These are phyloP conservation scores for Waltiozyma sp. DNA, from an alignment of 1,139 yeast species.

Conservation along the genomic window DNA sequence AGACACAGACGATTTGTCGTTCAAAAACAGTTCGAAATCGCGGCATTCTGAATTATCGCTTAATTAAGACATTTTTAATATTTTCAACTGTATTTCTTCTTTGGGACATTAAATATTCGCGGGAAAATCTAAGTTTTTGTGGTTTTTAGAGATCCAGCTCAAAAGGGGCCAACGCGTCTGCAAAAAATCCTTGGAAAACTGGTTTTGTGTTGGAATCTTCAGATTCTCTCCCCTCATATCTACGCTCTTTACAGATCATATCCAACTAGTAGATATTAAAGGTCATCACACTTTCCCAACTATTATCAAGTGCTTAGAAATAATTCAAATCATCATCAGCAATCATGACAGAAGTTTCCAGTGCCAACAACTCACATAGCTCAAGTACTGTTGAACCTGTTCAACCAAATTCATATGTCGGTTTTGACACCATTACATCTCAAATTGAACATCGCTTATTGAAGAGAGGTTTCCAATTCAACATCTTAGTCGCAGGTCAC, in stretches of 20 bases:
- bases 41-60: too few relatives aligned
- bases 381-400: constrained; percentile 10
- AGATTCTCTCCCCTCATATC: too few relatives aligned
- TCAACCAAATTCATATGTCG: constrained; percentile 58
- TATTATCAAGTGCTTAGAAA: too few relatives aligned
- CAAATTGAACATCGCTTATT: constrained; percentile 89
- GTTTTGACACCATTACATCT: constrained; percentile 90
- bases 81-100: not conserved
- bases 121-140: too few relatives aligned
- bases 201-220: not conserved
- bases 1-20: not conserved
- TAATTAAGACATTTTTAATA: too few relatives aligned
- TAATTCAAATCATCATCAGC: not conserved
- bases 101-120: not conserved
- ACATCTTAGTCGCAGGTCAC: constrained; percentile 85
- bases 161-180: not conserved
- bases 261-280: too few relatives aligned
- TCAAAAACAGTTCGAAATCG: not conserved
- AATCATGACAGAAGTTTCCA: not conserved
- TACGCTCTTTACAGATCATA: too few relatives aligned
- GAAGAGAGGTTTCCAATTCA: constrained; percentile 90
- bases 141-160: not conserved
- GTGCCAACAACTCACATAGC: constrained; percentile 1
- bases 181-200: not conserved
- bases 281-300: too few relatives aligned